phyloP scores from a whole-genome alignment of 768 basidiomycete species.

The Suillus alpinus region DNA sequence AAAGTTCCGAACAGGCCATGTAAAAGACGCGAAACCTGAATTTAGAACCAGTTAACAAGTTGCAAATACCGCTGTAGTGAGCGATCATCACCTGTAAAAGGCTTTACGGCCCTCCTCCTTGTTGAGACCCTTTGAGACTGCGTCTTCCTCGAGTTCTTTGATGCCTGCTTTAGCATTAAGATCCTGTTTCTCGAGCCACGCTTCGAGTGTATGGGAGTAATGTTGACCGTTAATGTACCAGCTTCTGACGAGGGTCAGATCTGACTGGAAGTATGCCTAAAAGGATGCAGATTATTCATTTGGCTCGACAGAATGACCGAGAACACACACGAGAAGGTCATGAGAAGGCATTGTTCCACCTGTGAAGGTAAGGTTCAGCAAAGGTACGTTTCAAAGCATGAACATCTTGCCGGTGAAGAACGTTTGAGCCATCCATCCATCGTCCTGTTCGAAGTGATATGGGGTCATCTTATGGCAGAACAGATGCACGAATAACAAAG shows the following conservation, averaged over 20 bases:
- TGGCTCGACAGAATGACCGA: neutral
- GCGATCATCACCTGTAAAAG: conserved; percentile 45
- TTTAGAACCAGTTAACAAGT: neutral
- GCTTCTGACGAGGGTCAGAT: conserved; percentile 54
- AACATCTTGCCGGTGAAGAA: conserved; percentile 56
- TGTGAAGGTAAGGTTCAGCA: conserved; percentile 12
- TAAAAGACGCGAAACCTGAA: conserved; percentile 67
- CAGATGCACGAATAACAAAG: conserved; percentile 66
- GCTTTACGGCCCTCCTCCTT: conserved; percentile 54
- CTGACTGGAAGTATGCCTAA: conserved; percentile 62
- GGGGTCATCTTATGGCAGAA: conserved; percentile 64
- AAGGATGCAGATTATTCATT: neutral
- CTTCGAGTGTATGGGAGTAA: conserved; percentile 62
- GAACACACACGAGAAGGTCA: conserved; percentile 47
- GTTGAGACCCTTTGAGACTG: conserved; percentile 36
- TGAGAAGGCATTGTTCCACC: conserved; percentile 75
- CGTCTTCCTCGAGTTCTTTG: conserved; percentile 46
- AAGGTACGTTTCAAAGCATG: neutral
- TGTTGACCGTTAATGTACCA: conserved; percentile 65
- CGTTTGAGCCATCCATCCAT: conserved; percentile 74
- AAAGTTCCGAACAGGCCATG: conserved; percentile 69
- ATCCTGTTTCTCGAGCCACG: conserved; percentile 64
- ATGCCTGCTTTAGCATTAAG: conserved; percentile 48
- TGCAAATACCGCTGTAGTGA: neutral
- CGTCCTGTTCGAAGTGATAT: conserved; percentile 67